Base-by-base conservation (phyloP, 2,329 filamentous ascomycete species). In the Penicillium oxalicum region DNA sequence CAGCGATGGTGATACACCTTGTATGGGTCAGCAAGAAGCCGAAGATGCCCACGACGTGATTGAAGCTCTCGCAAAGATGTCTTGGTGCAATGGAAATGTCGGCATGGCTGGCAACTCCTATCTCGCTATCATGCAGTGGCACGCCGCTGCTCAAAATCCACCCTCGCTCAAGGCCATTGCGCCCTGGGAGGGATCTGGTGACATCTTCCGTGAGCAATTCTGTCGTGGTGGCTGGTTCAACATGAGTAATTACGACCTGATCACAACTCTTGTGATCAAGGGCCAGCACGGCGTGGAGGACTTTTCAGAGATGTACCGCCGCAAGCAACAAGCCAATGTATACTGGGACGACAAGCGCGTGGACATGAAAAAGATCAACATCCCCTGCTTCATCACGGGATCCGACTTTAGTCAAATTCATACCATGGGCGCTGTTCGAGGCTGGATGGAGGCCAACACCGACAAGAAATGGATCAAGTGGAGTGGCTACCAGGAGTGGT, bases 151-250 rank as follows among this genome's bases (percentile, higher is more conserved):
- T 0, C 59, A 68, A 29, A 59, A 67, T 12, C 73, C 74, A 8
- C 73, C 72, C 0, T 64, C 61, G 9, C 27, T 44, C 24, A 44
- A 44, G 25, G 42, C 42, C 13, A 44, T 44, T 24, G 42, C 42
- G 26, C 42, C 63, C 75, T 73, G 72, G 72, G 74, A 78, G 55
- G 74, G 71, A 4, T 68, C 61, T 25, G 66, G 66, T 0, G 75
- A 77, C 51, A 56, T 76, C 8, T 77, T 73, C 49, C 68, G 73
- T 1, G 74, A 77, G 51, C 67, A 72, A 25, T 71, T 75, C 50
- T 65, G 63, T 34, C 67, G 74, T 4, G 74, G 74, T 6, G 72
- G 73, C 1, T 52, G 51, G 52, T 60, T 55, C 49, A 63, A 60
- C 36, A 70, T 70, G 45, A 48, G 65, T 40, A 70, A 71, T 45